Evolutionary conservation across 345 rosid genomes (phyloP).

Genomic region (Lepidium aucheri): DNA sequence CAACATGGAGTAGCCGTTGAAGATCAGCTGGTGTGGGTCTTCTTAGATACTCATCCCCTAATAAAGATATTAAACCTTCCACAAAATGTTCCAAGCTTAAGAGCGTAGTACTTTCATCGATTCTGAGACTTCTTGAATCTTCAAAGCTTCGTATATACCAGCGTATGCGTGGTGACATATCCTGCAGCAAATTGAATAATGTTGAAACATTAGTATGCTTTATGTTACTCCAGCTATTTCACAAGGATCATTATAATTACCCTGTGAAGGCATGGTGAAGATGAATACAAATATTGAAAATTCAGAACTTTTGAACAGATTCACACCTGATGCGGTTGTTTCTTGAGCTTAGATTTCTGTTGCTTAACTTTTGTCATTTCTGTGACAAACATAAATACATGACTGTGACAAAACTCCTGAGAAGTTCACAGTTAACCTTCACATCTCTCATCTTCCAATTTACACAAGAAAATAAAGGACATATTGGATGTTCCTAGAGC

Average conservation of each 20-base stretch:
- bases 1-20: too few relatives aligned
- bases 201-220: not conserved
- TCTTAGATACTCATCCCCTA: too few relatives aligned
- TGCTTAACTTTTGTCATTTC: slow-evolving; percentile 72
- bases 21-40: too few relatives aligned
- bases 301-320: not conserved
- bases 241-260: slow-evolving; percentile 28
- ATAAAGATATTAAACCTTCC: too few relatives aligned
- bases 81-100: too few relatives aligned
- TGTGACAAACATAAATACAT: too few relatives aligned
- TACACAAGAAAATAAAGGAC: too few relatives aligned
- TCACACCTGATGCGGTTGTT: slow-evolving; percentile 39
- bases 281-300: not conserved
- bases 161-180: slow-evolving; percentile 78
- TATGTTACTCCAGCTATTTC: not conserved
- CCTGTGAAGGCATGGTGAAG: slow-evolving; percentile 55
- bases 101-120: slow-evolving; percentile 85
- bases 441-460: too few relatives aligned
- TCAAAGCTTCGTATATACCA: slow-evolving; percentile 88
- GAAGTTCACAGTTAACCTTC: too few relatives aligned
- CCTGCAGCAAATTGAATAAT: slow-evolving; percentile 27
- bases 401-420: too few relatives aligned
- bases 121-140: slow-evolving; percentile 47
- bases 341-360: slow-evolving; percentile 56
- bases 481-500: too few relatives aligned